Evolutionary conservation across 306 rosid species (phyloP), one percentile per base, ranked within the genome.

Genomic region (Castanea crenata): DNA sequence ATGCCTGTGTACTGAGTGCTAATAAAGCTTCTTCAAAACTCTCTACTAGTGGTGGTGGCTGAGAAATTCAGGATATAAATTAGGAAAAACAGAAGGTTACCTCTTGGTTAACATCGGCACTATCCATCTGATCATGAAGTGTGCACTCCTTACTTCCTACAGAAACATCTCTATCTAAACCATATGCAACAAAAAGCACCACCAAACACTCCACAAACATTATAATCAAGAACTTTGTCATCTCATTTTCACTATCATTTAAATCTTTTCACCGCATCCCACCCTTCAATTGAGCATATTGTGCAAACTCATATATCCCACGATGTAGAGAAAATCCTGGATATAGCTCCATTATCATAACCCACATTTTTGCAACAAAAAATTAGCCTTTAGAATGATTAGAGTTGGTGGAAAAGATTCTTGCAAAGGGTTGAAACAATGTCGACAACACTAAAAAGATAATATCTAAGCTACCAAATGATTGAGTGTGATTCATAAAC

Each of bases 221-320:
- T 69, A 90, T 88, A 31, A 92, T 86, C 67, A 94, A 63, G 78
- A 92, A 80, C 8, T 87, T 96, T 65, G 25, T 81, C 94, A 94
- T 89, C 73, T 97, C 97, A 78, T 87, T 88, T 31, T 74, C n/a
- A 80, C 87, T 80, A 57, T 88, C 84, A 61, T 75, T 91, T 80
- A 94, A 85, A 80, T 94, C 85, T 21, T 78, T 76, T 97, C 98
- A 92, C 9, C 85, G 81, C 96, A 92, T 92, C 16, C 97, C 97
- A 75, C 85, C 80, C 7, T 86, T 92, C 20, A 1, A 82, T 63
- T 87, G 83, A 74, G 96, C 72, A 75, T 80, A 83, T 75, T 86
- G 84, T 3, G 94, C 78, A 63, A 94, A 82, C 87, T 94, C 96
- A 52, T 89, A 89, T 74, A 94, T 46, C 67, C 98, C 97, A 13